A percentile compares a stretch with the other conserved stretches of the same genome.
Conservation (phyloP, 176 grass and related monocot species). For the Elaeis guineensis region DNA sequence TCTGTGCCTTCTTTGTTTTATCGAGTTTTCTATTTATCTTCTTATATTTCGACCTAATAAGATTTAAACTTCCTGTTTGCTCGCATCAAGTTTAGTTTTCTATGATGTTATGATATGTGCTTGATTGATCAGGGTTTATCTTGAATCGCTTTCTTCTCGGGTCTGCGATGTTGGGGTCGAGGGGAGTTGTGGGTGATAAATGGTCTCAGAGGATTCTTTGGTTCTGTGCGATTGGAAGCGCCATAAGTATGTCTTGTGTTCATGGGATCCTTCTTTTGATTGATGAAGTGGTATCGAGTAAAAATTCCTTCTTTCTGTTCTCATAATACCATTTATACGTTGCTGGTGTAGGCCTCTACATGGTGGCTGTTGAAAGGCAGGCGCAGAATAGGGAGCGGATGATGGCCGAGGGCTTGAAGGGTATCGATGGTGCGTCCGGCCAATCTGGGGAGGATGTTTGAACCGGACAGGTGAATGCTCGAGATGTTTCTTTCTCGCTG, state of each 20-base stretch:
- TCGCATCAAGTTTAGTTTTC: no score
- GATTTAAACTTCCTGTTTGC: no score
- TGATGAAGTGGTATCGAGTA: neutral
- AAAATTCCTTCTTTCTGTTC: no score
- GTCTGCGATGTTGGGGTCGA: conserved; percentile 1
- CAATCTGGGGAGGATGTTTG: conserved; percentile 30
- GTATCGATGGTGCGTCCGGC: conserved; percentile 32
- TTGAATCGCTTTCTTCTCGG: no score
- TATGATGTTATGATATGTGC: no score
- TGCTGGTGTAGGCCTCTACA: conserved; percentile 48
- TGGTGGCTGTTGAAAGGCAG: conserved; percentile 90
- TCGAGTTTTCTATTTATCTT: no score
- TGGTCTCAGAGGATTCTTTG: conserved; percentile 90
- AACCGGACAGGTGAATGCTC: conserved; percentile 19
- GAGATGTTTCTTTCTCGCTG: neutral
- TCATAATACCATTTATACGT: neutral
- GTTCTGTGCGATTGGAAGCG: conserved; percentile 73
- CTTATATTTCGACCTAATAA: no score
- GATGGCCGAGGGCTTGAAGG: conserved; percentile 53
- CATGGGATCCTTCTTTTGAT: conserved; percentile 3
- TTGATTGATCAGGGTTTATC: no score
- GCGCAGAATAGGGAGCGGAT: conserved; percentile 65
- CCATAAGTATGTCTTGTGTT: conserved; percentile 50
- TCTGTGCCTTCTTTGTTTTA: no score
- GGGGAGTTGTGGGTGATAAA: conserved; percentile 51